These are phyloP conservation scores for Fragilaria crotonensis DNA, from an alignment of 108 stramenopile genomes.

Conservation along the genomic window DNA sequence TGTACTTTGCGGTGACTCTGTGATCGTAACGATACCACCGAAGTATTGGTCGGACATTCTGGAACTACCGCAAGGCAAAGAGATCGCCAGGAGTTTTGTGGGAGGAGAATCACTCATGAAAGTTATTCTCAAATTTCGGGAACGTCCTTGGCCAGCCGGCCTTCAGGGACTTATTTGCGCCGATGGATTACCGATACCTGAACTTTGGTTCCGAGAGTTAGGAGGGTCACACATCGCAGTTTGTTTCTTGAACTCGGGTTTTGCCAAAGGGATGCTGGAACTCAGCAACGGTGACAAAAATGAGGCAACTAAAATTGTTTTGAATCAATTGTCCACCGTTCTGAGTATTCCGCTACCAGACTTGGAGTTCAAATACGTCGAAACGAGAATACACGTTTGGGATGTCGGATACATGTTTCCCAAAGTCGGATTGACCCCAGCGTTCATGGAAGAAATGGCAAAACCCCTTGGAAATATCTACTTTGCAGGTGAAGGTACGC, in stretches of 20 bases:
- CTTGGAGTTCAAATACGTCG: too few species aligned
- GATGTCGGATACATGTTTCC: constrained; percentile 39
- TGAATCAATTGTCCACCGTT: constrained; percentile 17
- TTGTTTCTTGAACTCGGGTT: constrained; percentile 19
- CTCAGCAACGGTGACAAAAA: not conserved
- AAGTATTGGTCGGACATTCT: constrained; percentile 6
- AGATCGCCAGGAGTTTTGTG: constrained; percentile 32
- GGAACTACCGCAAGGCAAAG: constrained; percentile 3
- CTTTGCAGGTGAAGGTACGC: constrained; percentile 46
- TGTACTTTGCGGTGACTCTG: constrained; percentile 14
- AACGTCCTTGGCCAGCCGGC: constrained; percentile 15
- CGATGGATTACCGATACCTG: constrained; percentile 20
- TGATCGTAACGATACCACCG: constrained; percentile 35
- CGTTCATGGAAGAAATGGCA: too few species aligned
- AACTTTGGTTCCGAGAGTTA: constrained; percentile 34
- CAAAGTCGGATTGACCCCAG: too few species aligned
- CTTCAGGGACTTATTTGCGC: constrained; percentile 21
- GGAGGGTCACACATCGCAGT: constrained; percentile 10
- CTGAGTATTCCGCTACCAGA: constrained; percentile 3
- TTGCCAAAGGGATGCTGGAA: too few species aligned
- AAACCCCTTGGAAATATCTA: constrained; percentile 11
- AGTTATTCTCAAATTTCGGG: constrained; percentile 12
- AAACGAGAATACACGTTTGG: constrained; percentile 4
- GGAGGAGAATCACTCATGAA: constrained; percentile 27
- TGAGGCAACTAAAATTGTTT: not conserved